Percentiles rank a stretch among this genome's conserved stretches.
These are phyloP conservation scores for Bertia moriformis DNA, from an alignment of 2,329 filamentous ascomycete genomes.

Conservation along the genomic window DNA sequence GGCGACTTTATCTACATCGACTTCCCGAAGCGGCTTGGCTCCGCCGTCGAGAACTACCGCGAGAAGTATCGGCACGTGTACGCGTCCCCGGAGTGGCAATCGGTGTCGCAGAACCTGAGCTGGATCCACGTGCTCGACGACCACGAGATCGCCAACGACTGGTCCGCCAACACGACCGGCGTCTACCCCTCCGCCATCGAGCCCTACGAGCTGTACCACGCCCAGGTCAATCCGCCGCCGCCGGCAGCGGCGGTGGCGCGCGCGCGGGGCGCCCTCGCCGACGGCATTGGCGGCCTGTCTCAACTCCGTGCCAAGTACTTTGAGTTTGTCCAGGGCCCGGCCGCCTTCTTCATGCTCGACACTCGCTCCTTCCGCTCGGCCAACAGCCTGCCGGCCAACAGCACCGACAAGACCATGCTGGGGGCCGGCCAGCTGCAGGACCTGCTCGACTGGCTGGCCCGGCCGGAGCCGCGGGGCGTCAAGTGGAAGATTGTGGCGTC, in stretches of 20 bases:
- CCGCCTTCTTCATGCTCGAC: conserved; percentile 87
- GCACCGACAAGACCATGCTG: conserved; percentile 70
- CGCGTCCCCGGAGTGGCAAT: conserved; percentile 78
- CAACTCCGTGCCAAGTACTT: conserved; percentile 63
- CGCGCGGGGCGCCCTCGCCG: too few species aligned
- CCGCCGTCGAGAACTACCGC: conserved; percentile 60
- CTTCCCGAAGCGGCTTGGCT: conserved; percentile 68
- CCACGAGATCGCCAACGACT: conserved; percentile 92
- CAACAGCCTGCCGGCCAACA: conserved; percentile 41
- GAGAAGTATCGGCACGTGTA: conserved; percentile 94
- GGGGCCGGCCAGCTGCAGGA: conserved; percentile 66
- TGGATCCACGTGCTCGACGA: conserved; percentile 97
- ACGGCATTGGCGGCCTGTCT: conserved; percentile 18
- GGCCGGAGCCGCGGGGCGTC: conserved; percentile 60
- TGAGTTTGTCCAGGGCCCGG: conserved; percentile 76
- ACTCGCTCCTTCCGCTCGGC: conserved; percentile 74
- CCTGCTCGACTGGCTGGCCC: conserved; percentile 61
- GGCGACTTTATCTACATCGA: conserved; percentile 87
- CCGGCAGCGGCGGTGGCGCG: conserved; percentile 29
- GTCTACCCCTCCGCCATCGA: conserved; percentile 69
- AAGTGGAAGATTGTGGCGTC: conserved; percentile 89
- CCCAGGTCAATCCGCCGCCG: conserved; percentile 65
- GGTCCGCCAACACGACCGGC: conserved; percentile 67
- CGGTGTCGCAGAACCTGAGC: conserved; percentile 64
- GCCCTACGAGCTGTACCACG: conserved; percentile 78